Conservation (phyloP, 1,139 yeast species). For the Saccharomyces hybrid region DNA sequence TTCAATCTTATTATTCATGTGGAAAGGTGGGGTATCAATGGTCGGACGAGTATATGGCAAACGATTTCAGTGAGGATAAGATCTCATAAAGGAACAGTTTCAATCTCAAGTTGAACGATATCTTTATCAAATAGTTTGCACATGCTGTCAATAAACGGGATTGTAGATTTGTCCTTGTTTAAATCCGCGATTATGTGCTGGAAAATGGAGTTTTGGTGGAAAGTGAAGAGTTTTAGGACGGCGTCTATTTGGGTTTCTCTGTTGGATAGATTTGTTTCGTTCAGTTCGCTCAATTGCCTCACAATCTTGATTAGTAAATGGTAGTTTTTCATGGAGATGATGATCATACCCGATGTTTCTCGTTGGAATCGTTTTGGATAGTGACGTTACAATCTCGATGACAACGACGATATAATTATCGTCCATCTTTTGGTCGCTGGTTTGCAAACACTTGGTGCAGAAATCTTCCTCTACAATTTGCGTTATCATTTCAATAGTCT, state of each 20-base stretch:
- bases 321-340: slow-evolving; percentile 7
- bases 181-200: slow-evolving; percentile 16
- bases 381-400: slow-evolving; percentile 20
- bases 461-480: slow-evolving; percentile 24
- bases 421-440: slow-evolving; percentile 5
- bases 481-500: slow-evolving; percentile 13
- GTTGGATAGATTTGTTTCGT: slow-evolving; percentile 8
- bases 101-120: slow-evolving; percentile 40
- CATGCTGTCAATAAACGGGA: slow-evolving; percentile 13
- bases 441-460: slow-evolving; percentile 16
- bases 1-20: slow-evolving; percentile 7
- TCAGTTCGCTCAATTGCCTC: slow-evolving; percentile 11
- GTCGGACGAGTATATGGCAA: slow-evolving; percentile 22
- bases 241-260: slow-evolving; percentile 19
- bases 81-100: slow-evolving; percentile 58
- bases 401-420: slow-evolving; percentile 15
- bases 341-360: neutral
- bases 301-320: slow-evolving; percentile 13
- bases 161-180: slow-evolving; percentile 1
- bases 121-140: slow-evolving; percentile 26
- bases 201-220: slow-evolving; percentile 26
- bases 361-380: slow-evolving; percentile 18
- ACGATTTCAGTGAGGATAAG: slow-evolving; percentile 46
- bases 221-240: slow-evolving; percentile 24
- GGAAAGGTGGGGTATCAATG: slow-evolving; percentile 2